phyloP scores from a whole-genome alignment of 2,329 filamentous ascomycete genomes.

The Diplodia mutila region DNA sequence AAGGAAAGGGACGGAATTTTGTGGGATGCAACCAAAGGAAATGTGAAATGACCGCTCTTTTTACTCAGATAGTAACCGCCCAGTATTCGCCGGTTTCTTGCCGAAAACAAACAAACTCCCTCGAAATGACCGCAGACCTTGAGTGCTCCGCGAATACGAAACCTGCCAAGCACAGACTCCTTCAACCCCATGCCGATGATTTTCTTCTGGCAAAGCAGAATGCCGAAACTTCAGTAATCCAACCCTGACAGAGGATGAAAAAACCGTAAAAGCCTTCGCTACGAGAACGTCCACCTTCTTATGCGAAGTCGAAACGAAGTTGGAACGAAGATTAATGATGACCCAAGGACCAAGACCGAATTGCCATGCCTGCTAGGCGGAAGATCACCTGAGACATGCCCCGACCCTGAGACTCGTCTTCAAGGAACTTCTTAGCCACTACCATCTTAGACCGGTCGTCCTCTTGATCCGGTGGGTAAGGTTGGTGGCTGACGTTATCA shows the following conservation, averaged over 20 bases:
- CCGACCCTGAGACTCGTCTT: slow-evolving; percentile 47
- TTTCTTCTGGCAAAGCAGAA: slow-evolving; percentile 25
- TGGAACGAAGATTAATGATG: slow-evolving; percentile 11
- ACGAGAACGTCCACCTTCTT: background rate
- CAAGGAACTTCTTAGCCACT: slow-evolving; percentile 55
- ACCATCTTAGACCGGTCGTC: slow-evolving; percentile 48
- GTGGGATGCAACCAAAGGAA: slow-evolving; percentile 8
- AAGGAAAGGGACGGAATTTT: background rate
- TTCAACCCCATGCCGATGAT: slow-evolving; percentile 23
- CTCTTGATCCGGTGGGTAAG: slow-evolving; percentile 37
- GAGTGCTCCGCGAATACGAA: slow-evolving; percentile 4
- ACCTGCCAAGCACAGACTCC: slow-evolving; percentile 20
- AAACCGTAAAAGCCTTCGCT: slow-evolving; percentile 1
- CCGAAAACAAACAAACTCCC: slow-evolving; percentile 13
- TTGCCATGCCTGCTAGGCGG: slow-evolving; percentile 54
- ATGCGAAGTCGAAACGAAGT: slow-evolving; percentile 8
- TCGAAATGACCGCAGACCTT: slow-evolving; percentile 22
- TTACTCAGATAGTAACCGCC: slow-evolving; percentile 17
- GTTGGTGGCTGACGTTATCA: slow-evolving; percentile 39
- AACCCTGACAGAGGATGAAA: slow-evolving; percentile 22
- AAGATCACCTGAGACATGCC: slow-evolving; percentile 54
- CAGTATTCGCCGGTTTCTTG: slow-evolving; percentile 17
- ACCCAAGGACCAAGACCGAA: slow-evolving; percentile 46
- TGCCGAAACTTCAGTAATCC: slow-evolving; percentile 21
- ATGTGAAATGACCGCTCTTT: slow-evolving; percentile 20